Conservation (phyloP, 257 asterid species). For the Rhazya stricta region DNA sequence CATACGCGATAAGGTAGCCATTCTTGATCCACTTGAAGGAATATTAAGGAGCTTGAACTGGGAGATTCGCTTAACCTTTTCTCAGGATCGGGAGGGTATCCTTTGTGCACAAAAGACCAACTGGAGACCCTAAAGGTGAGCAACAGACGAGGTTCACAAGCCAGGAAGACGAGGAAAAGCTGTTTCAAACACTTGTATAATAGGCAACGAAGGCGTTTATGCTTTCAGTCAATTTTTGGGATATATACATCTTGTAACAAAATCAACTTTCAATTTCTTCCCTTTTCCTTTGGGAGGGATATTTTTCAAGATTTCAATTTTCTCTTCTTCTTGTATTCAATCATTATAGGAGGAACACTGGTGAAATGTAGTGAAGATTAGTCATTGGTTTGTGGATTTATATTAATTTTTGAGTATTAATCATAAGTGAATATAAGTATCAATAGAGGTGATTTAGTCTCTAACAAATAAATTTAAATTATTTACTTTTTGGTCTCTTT, state of each 20-base stretch:
- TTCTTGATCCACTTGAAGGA: slow-evolving; percentile 70
- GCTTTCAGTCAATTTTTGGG: not conserved
- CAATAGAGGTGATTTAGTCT: too few species aligned
- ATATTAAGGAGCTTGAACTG: slow-evolving; percentile 73
- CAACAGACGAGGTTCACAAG: not conserved
- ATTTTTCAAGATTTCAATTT: not conserved
- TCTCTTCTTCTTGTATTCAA: not conserved
- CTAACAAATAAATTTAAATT: too few species aligned
- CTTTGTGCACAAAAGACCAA: slow-evolving; percentile 72
- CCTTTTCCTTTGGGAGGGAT: not conserved
- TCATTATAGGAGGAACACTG: not conserved
- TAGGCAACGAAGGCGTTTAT: not conserved
- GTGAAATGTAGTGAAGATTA: not conserved
- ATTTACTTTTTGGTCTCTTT: too few species aligned
- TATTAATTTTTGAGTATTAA: not conserved
- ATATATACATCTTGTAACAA: not conserved
- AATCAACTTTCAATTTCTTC: not conserved
- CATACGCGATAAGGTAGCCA: slow-evolving; percentile 74
- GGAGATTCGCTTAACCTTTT: slow-evolving; percentile 82
- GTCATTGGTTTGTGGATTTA: not conserved
- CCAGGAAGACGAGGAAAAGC: not conserved
- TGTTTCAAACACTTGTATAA: not conserved
- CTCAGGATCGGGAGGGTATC: slow-evolving; percentile 70
- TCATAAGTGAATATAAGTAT: too few species aligned
- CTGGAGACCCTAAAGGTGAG: slow-evolving; percentile 67